Base-by-base conservation (phyloP, 1,284 basidiomycete genomes). In the Trametes sp. region DNA sequence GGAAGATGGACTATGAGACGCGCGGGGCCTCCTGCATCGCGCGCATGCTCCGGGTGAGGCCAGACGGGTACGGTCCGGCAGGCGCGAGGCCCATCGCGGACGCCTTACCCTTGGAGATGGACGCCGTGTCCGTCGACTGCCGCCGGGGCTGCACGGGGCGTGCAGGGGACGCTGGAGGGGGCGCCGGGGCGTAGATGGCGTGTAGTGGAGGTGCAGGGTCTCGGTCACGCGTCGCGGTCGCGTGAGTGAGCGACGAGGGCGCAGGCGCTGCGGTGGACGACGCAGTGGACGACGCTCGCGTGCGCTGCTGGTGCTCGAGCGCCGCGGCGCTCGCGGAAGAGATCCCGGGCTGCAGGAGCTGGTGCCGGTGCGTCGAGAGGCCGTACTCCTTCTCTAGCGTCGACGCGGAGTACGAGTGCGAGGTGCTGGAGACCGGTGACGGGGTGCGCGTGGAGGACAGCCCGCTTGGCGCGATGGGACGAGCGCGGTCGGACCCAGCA, bases 21-120 rank as follows among this genome's bases (percentile, higher is more conserved):
- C 64, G 68, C 41, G 60, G 65, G n/a, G 63, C 54, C 31, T 70
- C 67, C 52, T 64, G 63, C 59, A 61, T 60, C 36, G 65, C 67
- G 59, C 69, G 66, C 35, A 69, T 54, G 54, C 62, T 69, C 21
- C 66, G 51, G 19, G 69, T 65, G 16, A 71, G 63, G 26, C 62
- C 62, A 19, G 69, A 71, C 24, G 51, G 56, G 36, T 65, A 64
- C 35, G 60, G n/a, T 16, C 59, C 46, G 52, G 51, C 31, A 38
- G 61, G 57, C 7, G 38, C 35, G 24, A 61, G 51, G 31, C 62
- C 62, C 46, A 61, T 58, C 6, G 53, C n/a, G 14, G 65, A 38
- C 11, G 58, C 38, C 44, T 65, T 67, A 46, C 61, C 57, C 61
- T 65, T 70, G 33, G 67, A 67, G 13, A 61, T 28, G 10, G 59